These are phyloP conservation scores for Eurotiales sp. DNA, from an alignment of 2,329 filamentous ascomycete species.

Conservation along the genomic window DNA sequence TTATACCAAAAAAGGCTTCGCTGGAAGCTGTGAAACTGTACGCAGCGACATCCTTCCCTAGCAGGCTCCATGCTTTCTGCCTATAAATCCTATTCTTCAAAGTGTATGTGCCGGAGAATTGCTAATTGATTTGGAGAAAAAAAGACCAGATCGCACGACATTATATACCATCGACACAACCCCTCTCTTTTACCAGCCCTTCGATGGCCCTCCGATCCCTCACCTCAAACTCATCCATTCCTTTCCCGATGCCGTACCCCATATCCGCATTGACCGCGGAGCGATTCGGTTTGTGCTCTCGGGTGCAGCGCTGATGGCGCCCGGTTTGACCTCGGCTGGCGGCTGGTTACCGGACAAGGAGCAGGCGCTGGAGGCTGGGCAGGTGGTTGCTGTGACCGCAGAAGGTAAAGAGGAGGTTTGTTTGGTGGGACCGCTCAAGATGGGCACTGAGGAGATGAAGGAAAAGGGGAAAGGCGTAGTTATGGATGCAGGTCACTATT, in stretches of 20 bases:
- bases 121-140: not conserved
- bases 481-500: slow-evolving; percentile 87
- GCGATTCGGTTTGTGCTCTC: slow-evolving; percentile 95
- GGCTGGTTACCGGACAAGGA: slow-evolving; percentile 67
- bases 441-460: slow-evolving; percentile 88
- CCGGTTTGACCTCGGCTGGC: slow-evolving; percentile 79
- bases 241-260: slow-evolving; percentile 79
- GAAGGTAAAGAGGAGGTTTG: slow-evolving; percentile 94
- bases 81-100: too few relatives aligned
- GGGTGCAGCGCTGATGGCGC: slow-evolving; percentile 93
- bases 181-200: slow-evolving; percentile 89
- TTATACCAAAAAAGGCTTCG: slow-evolving; percentile 91
- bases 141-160: slow-evolving; percentile 74
- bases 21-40: slow-evolving; percentile 85
- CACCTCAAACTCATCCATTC: slow-evolving; percentile 87
- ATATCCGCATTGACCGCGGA: slow-evolving; percentile 85
- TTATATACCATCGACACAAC: slow-evolving; percentile 77
- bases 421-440: slow-evolving; percentile 77
- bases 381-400: slow-evolving; percentile 82
- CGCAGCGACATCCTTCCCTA: too few relatives aligned
- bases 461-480: slow-evolving; percentile 90
- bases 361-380: slow-evolving; percentile 68
- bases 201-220: slow-evolving; percentile 72
- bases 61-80: too few relatives aligned
- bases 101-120: not conserved